Evolutionary conservation across 768 basidiomycete species (phyloP).

Genomic region (Tulasnella sp.): DNA sequence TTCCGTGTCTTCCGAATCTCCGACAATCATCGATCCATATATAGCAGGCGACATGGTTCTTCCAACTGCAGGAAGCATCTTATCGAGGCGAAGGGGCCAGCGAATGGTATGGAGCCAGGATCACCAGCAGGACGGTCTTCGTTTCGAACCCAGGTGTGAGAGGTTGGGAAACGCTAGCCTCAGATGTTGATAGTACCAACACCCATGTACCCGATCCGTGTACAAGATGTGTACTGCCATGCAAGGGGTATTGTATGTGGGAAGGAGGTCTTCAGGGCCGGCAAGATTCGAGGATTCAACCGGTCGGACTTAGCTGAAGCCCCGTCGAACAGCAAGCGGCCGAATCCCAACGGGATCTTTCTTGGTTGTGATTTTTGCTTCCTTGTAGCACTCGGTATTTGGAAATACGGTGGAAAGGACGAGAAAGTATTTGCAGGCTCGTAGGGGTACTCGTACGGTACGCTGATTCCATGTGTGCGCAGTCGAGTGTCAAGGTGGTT

Average conservation of each 20-base stretch:
- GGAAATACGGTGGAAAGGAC: neutral
- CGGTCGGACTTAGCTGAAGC: too few relatives aligned
- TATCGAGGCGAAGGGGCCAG: neutral
- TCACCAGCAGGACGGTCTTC: neutral
- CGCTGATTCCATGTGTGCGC: neutral
- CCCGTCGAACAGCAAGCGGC: too few relatives aligned
- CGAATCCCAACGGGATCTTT: too few relatives aligned
- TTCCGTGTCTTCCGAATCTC: slow-evolving; percentile 17
- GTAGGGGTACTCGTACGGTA: neutral
- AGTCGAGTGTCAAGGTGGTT: too few relatives aligned
- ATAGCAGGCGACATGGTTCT: neutral
- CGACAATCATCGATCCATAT: slow-evolving; percentile 9
- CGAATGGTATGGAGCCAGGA: neutral
- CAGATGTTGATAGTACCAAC: too few relatives aligned
- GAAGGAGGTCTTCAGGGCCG: too few relatives aligned
- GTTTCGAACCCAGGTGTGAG: neutral
- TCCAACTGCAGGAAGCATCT: neutral
- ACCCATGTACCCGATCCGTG: too few relatives aligned
- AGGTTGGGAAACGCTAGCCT: neutral
- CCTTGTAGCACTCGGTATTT: too few relatives aligned
- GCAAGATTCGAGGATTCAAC: too few relatives aligned
- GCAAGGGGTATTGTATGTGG: too few relatives aligned
- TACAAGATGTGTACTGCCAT: too few relatives aligned
- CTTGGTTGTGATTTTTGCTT: too few relatives aligned
- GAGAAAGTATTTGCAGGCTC: neutral